Base-by-base conservation (phyloP, 352 stramenopile genomes). In the Phytophthora colocasiae region DNA sequence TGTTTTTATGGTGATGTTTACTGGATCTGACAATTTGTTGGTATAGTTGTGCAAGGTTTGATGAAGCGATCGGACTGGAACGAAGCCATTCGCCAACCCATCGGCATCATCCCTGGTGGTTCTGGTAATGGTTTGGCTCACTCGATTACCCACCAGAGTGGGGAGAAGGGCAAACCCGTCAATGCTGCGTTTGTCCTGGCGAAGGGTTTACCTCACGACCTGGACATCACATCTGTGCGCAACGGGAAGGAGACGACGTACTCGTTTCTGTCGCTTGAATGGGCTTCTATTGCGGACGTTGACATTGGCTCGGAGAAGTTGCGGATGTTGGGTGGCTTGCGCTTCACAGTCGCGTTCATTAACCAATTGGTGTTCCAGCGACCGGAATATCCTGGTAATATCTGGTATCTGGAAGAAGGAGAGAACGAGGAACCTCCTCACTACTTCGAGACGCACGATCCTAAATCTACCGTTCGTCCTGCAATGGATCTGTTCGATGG, bases 191-290 rank as follows among this genome's bases (percentile, higher is more conserved):
- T 79, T 32, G 70, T 87, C 36, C 68, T 96, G 14, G 86, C 74
- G 3, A 93, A 93, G 49, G 86, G 87, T n/a, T 4, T 71, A 2
- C 56, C 79, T 1, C 83, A 90, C 17, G 71, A 89, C 11, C 66
- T 96, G 39, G 87, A 96, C 44, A 80, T 94, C 51, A 77, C 81
- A 26, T 79, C 81, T 6, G 68, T 89, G 27, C 77, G 80, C 6
- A 91, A 91, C 40, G 66, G 66, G 1, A 89, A 85, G 44, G 72
- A 81, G 24, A 77, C 58, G 22, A 85, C 78, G 57, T 92, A 89
- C 73, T 93, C 81, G 36, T 96, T 96, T 67, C 57, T 96, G 32
- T 91, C 83, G 14, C 54, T 95, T 3, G 83, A 93, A 51, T 97
- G 87, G 86, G 90, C 83, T 6, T 85, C 89, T 14, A 87, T 95